These are phyloP conservation scores for Pseudogymnoascus sp. DNA, from an alignment of 2,329 filamentous ascomycete genomes.

Conservation along the genomic window DNA sequence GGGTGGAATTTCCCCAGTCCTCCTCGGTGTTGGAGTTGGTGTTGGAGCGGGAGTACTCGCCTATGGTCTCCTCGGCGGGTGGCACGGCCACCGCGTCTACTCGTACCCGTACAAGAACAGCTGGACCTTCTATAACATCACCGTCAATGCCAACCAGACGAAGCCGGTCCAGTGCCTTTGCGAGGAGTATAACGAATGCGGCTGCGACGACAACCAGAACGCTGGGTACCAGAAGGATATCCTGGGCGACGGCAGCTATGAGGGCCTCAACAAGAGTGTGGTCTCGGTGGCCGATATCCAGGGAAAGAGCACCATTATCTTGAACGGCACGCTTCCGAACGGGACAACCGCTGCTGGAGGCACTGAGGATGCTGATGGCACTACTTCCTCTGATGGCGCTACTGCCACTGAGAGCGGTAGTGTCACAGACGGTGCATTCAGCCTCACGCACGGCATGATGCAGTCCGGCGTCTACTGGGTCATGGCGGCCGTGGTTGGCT, in stretches of 20 bases:
- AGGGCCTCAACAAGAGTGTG: slow-evolving; percentile 51
- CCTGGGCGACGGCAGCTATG: slow-evolving; percentile 58
- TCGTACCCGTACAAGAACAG: slow-evolving; percentile 51
- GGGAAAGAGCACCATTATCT: slow-evolving; percentile 55
- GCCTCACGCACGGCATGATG: slow-evolving; percentile 5
- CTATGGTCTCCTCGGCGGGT: slow-evolving; percentile 42
- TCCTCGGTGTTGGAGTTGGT: slow-evolving; percentile 42
- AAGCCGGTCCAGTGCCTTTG: slow-evolving; percentile 57
- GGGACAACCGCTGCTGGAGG: slow-evolving; percentile 51
- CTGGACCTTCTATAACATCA: slow-evolving; percentile 46
- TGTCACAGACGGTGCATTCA: background rate
- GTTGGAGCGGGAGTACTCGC: slow-evolving; percentile 26
- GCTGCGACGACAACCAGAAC: slow-evolving; percentile 62
- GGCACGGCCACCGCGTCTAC: slow-evolving; percentile 54
- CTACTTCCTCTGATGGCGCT: slow-evolving; percentile 17
- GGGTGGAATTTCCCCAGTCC: slow-evolving; percentile 44
- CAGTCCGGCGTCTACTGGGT: slow-evolving; percentile 23
- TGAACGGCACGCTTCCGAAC: slow-evolving; percentile 71
- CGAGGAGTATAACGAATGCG: slow-evolving; percentile 47
- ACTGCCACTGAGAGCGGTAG: too few species aligned
- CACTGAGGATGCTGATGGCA: slow-evolving; percentile 33
- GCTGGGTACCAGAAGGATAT: slow-evolving; percentile 53
- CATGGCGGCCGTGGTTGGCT: slow-evolving; percentile 24
- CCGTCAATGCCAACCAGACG: slow-evolving; percentile 44
- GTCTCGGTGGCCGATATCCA: slow-evolving; percentile 57